These are phyloP conservation scores for Rehmannia glutinosa DNA, from an alignment of 257 asterid genomes.

Conservation along the genomic window DNA sequence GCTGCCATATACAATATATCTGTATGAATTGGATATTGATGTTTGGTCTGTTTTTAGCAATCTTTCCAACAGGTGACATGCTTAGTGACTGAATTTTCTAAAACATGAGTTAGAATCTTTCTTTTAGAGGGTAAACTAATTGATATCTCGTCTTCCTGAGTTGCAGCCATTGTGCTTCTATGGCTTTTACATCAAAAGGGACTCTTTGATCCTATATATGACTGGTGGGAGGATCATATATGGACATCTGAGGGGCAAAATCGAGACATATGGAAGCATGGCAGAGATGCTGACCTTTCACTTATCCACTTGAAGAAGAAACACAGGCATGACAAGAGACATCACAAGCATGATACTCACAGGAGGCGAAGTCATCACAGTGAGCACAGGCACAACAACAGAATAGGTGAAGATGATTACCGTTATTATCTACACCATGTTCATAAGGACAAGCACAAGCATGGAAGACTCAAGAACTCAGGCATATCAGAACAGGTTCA, in stretches of 20 bases:
- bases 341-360: conserved; percentile 40
- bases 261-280: conserved; percentile 21
- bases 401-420: conserved; percentile 45
- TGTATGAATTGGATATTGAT: conserved; percentile 81
- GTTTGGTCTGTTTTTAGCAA: conserved; percentile 73
- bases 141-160: conserved; percentile 15
- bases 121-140: neutral
- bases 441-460: conserved; percentile 65
- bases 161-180: conserved; percentile 62
- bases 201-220: conserved; percentile 78
- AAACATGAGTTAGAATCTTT: neutral
- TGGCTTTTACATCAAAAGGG: conserved; percentile 93
- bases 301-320: conserved; percentile 28
- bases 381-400: conserved; percentile 30
- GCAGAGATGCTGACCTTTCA: conserved; percentile 24
- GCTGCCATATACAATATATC: conserved; percentile 82
- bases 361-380: conserved; percentile 32
- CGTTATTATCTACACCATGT: conserved; percentile 67
- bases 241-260: conserved; percentile 33
- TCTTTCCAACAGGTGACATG: conserved; percentile 73
- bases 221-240: conserved; percentile 96
- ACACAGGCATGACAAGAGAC: conserved; percentile 37
- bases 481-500: conserved; percentile 30
- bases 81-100: neutral
- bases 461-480: conserved; percentile 40